Base-by-base conservation (phyloP, 225 moss, liverwort and hornwort genomes). In the Marchantia paleacea region DNA sequence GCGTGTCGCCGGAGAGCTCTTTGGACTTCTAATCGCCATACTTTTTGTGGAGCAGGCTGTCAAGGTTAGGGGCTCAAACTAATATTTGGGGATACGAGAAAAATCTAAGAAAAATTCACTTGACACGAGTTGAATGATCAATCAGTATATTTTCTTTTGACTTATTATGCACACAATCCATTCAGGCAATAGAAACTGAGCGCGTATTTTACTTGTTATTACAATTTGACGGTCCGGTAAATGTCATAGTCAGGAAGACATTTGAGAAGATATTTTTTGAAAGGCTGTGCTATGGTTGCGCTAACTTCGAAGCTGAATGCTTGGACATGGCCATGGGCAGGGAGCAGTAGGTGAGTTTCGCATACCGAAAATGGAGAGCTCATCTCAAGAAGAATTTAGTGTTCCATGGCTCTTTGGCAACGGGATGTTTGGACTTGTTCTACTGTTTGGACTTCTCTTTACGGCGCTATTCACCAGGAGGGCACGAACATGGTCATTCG, bases 1-100 rank as follows among this genome's bases (percentile, higher is more conserved):
- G 12, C 86, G 94, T 57, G 18, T 91, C 50, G 94, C 92, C 53
- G 92, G 96, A 39, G 94, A 96, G 81, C 90, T 96, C 60, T 96
- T 96, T 10, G 96, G 96, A 67, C 82, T 96, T 80, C 91, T 96
- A 52, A 91, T 94, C 80, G 91, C 92, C 4, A 65, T 90, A 72
- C 86, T 96, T 0, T 96, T 96, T 69, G 25, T 92, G 68, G 90
- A 96, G 69, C 92, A 94, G 82, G 85, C 96, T 49, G 72, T 94
- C 79, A 88, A 92, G 96, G 96, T 95, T 10, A 52, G 54, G 52
- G 1, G n/a, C 77, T 50, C 25, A 1, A 22, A 1, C 11, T 50
- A 50, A n/a, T n/a, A 22, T 39, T 2, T 39, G 39, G 39, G 39
- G 39, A 39, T 39, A 39, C 5, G 39, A 39, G 39, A 39, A 39